Conservation (phyloP, 352 stramenopile genomes). For the Phytophthora pini region DNA sequence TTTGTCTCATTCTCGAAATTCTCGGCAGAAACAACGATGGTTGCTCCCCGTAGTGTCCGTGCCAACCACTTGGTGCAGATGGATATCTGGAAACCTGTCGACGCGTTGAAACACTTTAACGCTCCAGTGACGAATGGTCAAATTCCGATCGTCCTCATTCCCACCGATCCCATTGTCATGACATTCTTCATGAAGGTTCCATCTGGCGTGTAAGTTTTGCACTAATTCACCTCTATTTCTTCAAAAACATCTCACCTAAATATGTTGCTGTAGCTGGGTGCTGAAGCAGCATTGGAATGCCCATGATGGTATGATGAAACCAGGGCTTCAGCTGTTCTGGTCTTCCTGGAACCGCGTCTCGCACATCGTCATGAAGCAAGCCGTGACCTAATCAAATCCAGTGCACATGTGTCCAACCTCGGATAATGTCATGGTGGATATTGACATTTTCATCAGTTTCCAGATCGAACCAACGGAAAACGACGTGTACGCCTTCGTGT, state of each 20-base stretch:
- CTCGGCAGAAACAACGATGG: neutral
- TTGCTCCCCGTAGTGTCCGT: constrained; percentile 4
- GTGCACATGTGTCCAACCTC: constrained; percentile 71
- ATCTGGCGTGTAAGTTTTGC: constrained; percentile 30
- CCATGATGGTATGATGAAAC: constrained; percentile 70
- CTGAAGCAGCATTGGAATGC: constrained; percentile 65
- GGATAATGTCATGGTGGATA: constrained; percentile 87
- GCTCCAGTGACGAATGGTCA: constrained; percentile 32
- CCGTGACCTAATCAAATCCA: constrained; percentile 72
- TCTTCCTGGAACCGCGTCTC: constrained; percentile 76
- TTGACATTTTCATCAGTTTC: constrained; percentile 85
- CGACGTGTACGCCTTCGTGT: constrained; percentile 80
- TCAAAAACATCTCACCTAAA: neutral
- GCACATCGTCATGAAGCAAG: constrained; percentile 85
- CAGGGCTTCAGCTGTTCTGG: constrained; percentile 67
- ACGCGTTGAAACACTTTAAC: constrained; percentile 48
- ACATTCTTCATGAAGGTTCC: constrained; percentile 39
- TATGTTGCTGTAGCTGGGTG: neutral
- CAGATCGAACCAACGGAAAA: constrained; percentile 74
- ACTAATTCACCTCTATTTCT: neutral
- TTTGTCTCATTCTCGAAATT: too few species aligned
- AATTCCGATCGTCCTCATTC: constrained; percentile 40
- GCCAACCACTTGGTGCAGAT: constrained; percentile 41
- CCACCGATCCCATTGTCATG: constrained; percentile 31
- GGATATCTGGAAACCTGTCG: constrained; percentile 38